Conservation (phyloP, 305 asterid species). For the Salvia sclarea region DNA sequence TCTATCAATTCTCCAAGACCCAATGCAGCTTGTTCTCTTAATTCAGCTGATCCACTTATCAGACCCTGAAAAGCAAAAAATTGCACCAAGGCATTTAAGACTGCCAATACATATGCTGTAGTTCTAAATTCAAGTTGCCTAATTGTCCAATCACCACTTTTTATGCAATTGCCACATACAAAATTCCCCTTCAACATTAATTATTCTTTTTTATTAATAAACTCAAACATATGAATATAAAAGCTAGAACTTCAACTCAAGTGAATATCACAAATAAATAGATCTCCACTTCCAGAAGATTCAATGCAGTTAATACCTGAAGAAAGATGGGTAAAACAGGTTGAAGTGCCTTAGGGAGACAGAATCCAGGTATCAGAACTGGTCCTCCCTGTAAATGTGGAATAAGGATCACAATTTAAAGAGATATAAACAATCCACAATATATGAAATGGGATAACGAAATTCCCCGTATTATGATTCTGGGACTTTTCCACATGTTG, state of each 20-base stretch:
- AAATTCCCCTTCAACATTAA: neutral
- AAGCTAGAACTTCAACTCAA: conserved; percentile 2
- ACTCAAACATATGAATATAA: neutral
- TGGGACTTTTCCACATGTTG: conserved; percentile 19
- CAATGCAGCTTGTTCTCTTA: conserved; percentile 95
- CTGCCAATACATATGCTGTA: neutral
- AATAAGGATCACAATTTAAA: conserved; percentile 26
- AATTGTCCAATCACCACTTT: neutral
- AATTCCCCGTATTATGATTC: conserved; percentile 3
- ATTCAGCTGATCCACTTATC: conserved; percentile 91
- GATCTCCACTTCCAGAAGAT: conserved; percentile 16
- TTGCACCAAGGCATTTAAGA: conserved; percentile 1
- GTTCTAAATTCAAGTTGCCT: neutral
- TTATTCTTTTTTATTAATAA: neutral
- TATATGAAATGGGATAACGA: neutral
- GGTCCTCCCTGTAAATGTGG: conserved; percentile 72
- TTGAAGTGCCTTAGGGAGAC: conserved; percentile 97
- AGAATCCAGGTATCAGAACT: conserved; percentile 90
- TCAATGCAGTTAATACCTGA: conserved; percentile 56
- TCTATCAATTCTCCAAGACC: conserved; percentile 97
- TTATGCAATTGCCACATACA: neutral
- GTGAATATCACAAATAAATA: neutral
- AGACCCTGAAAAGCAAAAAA: conserved; percentile 71
- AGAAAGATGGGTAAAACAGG: conserved; percentile 88
- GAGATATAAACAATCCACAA: conserved; percentile 10